Conservation (phyloP, 805 yeast species). For the Candida rishiriensis region DNA sequence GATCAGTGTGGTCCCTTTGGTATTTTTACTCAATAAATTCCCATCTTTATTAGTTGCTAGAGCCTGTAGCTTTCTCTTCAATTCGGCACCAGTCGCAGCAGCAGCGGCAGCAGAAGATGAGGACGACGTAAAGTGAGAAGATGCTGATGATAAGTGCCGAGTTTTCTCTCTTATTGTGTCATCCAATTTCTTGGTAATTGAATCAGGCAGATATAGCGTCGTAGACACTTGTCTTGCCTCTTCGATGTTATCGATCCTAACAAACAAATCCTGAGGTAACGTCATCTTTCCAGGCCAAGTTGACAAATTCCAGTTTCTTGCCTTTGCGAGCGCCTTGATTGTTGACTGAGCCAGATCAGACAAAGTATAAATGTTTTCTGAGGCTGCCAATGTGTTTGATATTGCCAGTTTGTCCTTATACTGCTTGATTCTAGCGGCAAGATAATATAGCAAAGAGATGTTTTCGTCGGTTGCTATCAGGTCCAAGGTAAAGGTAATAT, state of each 20-base stretch:
- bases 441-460: slow-evolving; percentile 66
- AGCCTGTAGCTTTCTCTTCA: neutral
- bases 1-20: slow-evolving; percentile 10
- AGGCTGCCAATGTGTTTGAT: slow-evolving; percentile 3
- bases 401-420: slow-evolving; percentile 47
- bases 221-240: slow-evolving; percentile 57
- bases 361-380: slow-evolving; percentile 50
- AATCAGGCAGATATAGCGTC: slow-evolving; percentile 52
- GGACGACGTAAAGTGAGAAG: neutral
- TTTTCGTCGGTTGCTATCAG: slow-evolving; percentile 61
- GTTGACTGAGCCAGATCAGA: slow-evolving; percentile 72
- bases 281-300: slow-evolving; percentile 80
- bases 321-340: slow-evolving; percentile 52
- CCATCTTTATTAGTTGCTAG: neutral
- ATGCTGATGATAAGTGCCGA: slow-evolving; percentile 6
- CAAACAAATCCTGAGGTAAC: slow-evolving; percentile 64
- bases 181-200: slow-evolving; percentile 34
- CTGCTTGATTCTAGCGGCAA: slow-evolving; percentile 76
- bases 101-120: slow-evolving; percentile 1
- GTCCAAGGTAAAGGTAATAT: slow-evolving; percentile 55
- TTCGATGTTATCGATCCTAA: slow-evolving; percentile 50
- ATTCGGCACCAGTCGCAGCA: neutral
- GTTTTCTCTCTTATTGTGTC: slow-evolving; percentile 24
- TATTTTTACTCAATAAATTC: neutral
- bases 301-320: slow-evolving; percentile 62